A percentile compares a stretch with the other conserved stretches of the same genome.
Evolutionary conservation across 2,329 filamentous ascomycete genomes (phyloP).

Genomic region (Lachnellula occidentalis): DNA sequence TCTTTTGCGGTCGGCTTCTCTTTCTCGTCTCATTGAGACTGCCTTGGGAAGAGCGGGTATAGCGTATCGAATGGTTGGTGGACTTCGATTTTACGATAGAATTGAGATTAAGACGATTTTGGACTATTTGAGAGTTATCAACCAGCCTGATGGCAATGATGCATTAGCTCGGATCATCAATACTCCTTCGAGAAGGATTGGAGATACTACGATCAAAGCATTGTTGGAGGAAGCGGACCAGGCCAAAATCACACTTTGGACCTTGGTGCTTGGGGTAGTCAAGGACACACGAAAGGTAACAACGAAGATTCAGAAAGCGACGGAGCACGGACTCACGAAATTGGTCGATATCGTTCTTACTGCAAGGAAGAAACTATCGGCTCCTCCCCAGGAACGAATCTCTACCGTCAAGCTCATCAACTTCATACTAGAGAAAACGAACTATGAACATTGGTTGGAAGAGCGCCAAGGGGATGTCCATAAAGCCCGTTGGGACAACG

Average conservation of each 20-base stretch:
- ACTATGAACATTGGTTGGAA: constrained; percentile 69
- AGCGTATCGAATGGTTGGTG: constrained; percentile 88
- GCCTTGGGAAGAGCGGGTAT: constrained; percentile 76
- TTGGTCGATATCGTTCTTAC: constrained; percentile 57
- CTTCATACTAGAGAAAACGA: constrained; percentile 57
- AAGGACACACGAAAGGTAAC: constrained; percentile 46
- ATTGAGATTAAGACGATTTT: constrained; percentile 81
- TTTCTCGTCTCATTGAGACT: constrained; percentile 82
- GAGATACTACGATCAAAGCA: constrained; percentile 68
- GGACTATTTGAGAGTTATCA: constrained; percentile 81
- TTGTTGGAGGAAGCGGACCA: constrained; percentile 73
- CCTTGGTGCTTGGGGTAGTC: constrained; percentile 55
- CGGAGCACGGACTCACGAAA: constrained; percentile 50
- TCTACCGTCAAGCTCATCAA: constrained; percentile 39
- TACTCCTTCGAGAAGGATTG: constrained; percentile 72
- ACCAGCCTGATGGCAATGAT: constrained; percentile 82
- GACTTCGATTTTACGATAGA: constrained; percentile 86
- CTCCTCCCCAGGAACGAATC: constrained; percentile 10
- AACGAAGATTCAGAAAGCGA: constrained; percentile 49
- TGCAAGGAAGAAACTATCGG: constrained; percentile 47
- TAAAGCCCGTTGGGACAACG: constrained; percentile 78
- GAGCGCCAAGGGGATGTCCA: constrained; percentile 67
- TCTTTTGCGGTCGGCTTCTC: constrained; percentile 73
- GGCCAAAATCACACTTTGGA: constrained; percentile 67
- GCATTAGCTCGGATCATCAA: constrained; percentile 81